Conservation (phyloP, 2,329 filamentous ascomycete species). For the Grosmannia huntii region DNA sequence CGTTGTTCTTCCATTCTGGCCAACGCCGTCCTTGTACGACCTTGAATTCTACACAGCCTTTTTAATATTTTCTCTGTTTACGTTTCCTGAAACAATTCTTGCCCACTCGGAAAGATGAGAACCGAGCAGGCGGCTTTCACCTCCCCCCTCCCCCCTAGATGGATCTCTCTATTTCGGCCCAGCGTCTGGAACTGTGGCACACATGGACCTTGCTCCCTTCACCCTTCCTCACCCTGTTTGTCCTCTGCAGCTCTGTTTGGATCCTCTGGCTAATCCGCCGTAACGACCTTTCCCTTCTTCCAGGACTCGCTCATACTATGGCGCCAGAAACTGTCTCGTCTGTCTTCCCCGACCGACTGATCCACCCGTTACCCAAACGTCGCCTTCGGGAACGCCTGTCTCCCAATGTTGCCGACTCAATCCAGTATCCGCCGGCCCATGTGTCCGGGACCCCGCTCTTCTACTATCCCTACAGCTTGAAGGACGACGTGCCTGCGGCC, state of each 20-base stretch:
- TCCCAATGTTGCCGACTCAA: slow-evolving; percentile 68
- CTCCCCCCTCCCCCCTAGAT: neutral
- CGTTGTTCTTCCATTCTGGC: neutral
- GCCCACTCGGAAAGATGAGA: neutral
- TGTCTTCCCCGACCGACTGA: slow-evolving; percentile 78
- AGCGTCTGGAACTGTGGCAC: neutral
- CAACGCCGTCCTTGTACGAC: neutral
- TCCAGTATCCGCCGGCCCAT: slow-evolving; percentile 70
- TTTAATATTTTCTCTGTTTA: neutral
- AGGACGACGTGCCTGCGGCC: slow-evolving; percentile 27
- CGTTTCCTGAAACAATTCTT: neutral
- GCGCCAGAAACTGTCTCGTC: slow-evolving; percentile 66
- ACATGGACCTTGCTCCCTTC: neutral
- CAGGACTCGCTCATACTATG: slow-evolving; percentile 41
- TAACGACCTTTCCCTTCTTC: slow-evolving; percentile 10
- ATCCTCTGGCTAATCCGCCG: slow-evolving; percentile 18
- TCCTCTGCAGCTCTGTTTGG: neutral
- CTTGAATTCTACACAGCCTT: neutral
- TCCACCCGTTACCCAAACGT: slow-evolving; percentile 82
- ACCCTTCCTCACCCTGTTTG: neutral
- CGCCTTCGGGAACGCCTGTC: slow-evolving; percentile 79
- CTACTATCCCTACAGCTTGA: slow-evolving; percentile 52
- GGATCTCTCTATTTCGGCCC: neutral
- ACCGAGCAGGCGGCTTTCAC: neutral
- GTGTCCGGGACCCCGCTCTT: slow-evolving; percentile 62